A percentile compares a stretch with the other conserved stretches of the same genome.
These are phyloP conservation scores for Aspergillus pseudotamarii DNA, from an alignment of 2,329 filamentous ascomycete genomes.

Conservation along the genomic window DNA sequence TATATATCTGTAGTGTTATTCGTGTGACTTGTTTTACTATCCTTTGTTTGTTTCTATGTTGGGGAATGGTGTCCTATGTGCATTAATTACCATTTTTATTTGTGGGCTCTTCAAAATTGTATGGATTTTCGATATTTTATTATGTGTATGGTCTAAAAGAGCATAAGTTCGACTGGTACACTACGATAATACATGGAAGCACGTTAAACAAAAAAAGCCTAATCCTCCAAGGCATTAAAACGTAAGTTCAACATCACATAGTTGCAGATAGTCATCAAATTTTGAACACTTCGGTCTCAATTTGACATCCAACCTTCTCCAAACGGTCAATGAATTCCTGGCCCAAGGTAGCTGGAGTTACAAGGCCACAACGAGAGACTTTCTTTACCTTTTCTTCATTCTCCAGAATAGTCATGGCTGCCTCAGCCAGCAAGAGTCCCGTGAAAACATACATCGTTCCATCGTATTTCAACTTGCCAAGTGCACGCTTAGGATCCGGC, in stretches of 20 bases:
- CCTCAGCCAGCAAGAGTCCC: conserved; percentile 47
- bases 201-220: background rate
- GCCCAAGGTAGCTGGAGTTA: conserved; percentile 53
- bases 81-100: background rate
- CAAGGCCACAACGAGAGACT: conserved; percentile 48
- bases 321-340: conserved; percentile 50
- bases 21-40: background rate
- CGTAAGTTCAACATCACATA: background rate
- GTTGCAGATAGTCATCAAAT: conserved; percentile 22
- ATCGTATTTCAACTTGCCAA: conserved; percentile 46
- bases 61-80: background rate
- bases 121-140: background rate
- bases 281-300: conserved; percentile 44
- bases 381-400: conserved; percentile 46
- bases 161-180: background rate
- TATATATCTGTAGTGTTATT: background rate
- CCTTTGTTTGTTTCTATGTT: background rate
- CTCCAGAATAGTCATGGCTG: conserved; percentile 47
- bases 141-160: background rate
- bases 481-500: conserved; percentile 39
- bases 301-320: conserved; percentile 45
- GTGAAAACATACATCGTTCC: conserved; percentile 50
- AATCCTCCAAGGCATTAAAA: background rate
- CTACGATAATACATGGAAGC: conserved; percentile 13
- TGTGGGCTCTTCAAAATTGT: background rate